Evolutionary conservation across 148 eudicot genomes (phyloP).

Genomic region (Fagopyrum homotropicum): DNA sequence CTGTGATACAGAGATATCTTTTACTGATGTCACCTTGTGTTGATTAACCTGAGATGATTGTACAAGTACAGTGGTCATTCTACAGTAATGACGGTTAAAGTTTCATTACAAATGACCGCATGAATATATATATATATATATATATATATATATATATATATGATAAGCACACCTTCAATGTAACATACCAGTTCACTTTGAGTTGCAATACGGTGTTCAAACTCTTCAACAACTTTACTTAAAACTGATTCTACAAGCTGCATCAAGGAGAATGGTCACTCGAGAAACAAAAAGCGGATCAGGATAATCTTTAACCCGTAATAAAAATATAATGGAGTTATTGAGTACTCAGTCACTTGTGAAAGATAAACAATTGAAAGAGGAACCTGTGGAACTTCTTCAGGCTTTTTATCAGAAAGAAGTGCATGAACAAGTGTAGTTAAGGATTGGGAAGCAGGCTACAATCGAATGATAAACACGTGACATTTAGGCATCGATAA

Average conservation of each 20-base stretch:
- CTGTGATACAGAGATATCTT: conserved; percentile 29
- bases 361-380: neutral
- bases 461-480: conserved; percentile 18
- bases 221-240: conserved; percentile 80
- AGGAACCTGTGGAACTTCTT: conserved; percentile 87
- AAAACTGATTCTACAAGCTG: conserved; percentile 89
- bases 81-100: neutral
- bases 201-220: conserved; percentile 65
- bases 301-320: neutral
- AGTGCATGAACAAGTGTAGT: conserved; percentile 72
- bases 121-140: neutral
- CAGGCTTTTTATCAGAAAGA: conserved; percentile 78
- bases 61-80: neutral
- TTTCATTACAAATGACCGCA: neutral
- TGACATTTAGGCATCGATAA: neutral
- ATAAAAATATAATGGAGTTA: neutral
- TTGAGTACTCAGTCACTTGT: neutral
- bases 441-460: conserved; percentile 62
- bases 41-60: conserved; percentile 16
- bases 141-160: neutral
- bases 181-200: conserved; percentile 51
- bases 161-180: conserved; percentile 1
- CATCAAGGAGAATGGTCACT: conserved; percentile 17
- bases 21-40: conserved; percentile 38
- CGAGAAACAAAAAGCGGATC: neutral